A percentile compares a stretch with the other conserved stretches of the same genome.
Conservation (phyloP, 192 early-diverging fungal species). For the Chytriomyces hyalinus region DNA sequence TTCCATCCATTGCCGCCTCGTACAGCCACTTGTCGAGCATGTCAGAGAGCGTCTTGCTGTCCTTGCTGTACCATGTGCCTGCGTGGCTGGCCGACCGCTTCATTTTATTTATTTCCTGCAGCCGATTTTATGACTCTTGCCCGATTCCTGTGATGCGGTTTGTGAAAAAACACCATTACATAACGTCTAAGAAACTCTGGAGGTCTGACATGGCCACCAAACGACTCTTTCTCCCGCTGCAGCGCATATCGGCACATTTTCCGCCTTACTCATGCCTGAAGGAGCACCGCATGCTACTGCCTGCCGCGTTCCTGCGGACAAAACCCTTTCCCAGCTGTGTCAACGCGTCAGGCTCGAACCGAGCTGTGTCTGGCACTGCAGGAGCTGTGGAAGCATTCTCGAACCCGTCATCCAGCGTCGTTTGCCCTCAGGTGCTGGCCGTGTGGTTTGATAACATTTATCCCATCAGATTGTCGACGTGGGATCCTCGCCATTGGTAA, state of each 20-base stretch:
- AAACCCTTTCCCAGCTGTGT: too few species aligned
- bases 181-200: background rate
- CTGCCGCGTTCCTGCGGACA: too few species aligned
- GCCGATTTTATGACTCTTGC: background rate
- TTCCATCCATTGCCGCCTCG: constrained; percentile 40
- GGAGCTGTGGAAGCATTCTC: too few species aligned
- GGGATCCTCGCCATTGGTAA: constrained; percentile 43
- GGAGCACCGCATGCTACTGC: too few species aligned
- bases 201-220: background rate
- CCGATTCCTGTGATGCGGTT: background rate
- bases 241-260: too few species aligned
- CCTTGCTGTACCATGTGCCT: constrained; percentile 56
- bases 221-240: background rate
- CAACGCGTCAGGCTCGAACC: too few species aligned
- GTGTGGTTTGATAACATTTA: background rate
- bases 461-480: constrained; percentile 3
- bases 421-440: too few species aligned
- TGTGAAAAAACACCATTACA: background rate
- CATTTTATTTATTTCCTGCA: background rate
- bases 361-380: too few species aligned
- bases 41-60: constrained; percentile 43
- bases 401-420: too few species aligned
- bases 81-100: constrained; percentile 49
- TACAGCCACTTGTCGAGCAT: constrained; percentile 62
- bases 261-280: too few species aligned